A percentile compares a stretch with the other conserved stretches of the same genome.
These are phyloP conservation scores for Graphiopsis chlorocephala DNA, from an alignment of 2,329 filamentous ascomycete species.

Conservation along the genomic window DNA sequence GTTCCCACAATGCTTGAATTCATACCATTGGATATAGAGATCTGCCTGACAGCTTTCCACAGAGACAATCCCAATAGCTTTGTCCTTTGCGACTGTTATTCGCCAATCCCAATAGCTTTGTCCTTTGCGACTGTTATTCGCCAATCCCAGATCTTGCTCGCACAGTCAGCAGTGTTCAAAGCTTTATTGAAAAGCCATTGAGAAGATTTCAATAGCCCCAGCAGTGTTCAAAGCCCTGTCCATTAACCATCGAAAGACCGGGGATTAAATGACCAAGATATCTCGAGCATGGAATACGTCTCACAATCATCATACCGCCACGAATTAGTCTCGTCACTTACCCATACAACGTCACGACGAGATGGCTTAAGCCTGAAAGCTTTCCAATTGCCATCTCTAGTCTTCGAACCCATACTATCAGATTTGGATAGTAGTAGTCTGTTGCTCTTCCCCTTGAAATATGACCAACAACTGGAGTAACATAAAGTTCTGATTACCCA, in stretches of 20 bases:
- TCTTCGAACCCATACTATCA: not conserved
- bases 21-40: not conserved
- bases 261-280: not conserved
- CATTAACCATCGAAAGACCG: not conserved
- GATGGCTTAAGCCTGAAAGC: not conserved
- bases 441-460: not conserved
- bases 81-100: not conserved
- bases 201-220: too few relatives aligned
- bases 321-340: not conserved
- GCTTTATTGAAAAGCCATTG: not conserved
- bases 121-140: not conserved
- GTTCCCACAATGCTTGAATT: not conserved
- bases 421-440: not conserved
- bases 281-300: not conserved
- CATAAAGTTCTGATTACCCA: too few relatives aligned
- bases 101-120: not conserved
- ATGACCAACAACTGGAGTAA: too few relatives aligned
- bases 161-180: not conserved
- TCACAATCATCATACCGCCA: too few relatives aligned
- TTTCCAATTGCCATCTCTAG: not conserved
- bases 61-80: not conserved
- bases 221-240: not conserved
- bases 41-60: not conserved
- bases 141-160: not conserved
- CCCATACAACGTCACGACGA: not conserved